phyloP scores from a whole-genome alignment of 164 flowering plant species.

The Umbilicus rupestris region DNA sequence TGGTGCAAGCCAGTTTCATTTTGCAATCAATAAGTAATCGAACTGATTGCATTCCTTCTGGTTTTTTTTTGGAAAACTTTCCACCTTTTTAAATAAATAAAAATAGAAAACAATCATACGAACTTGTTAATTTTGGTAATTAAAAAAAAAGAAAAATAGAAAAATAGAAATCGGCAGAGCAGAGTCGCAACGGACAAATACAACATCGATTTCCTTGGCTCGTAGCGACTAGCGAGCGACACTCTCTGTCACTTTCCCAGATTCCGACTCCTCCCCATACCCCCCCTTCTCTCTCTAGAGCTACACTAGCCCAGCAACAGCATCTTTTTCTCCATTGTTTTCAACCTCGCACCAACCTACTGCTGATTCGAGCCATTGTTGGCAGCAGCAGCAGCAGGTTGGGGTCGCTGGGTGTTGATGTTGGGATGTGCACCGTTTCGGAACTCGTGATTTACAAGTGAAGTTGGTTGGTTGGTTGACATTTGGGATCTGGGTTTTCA shows the following conservation, averaged over 20 bases:
- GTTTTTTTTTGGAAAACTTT: background rate
- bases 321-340: background rate
- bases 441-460: background rate
- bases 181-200: conserved; percentile 1
- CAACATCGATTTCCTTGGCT: conserved; percentile 1
- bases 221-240: conserved; percentile 5
- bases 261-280: background rate
- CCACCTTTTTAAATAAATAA: background rate
- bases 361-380: background rate
- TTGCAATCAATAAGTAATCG: too few species aligned
- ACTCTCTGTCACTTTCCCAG: background rate
- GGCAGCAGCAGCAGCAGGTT: background rate
- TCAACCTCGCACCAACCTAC: background rate
- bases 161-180: background rate
- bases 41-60: too few species aligned
- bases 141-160: background rate
- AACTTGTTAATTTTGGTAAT: background rate
- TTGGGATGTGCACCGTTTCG: too few species aligned
- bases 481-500: conserved; percentile 16
- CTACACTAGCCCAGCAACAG: background rate
- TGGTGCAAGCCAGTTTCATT: too few species aligned
- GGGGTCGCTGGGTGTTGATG: too few species aligned
- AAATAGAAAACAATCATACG: background rate
- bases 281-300: background rate
- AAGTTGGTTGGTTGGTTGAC: conserved; percentile 38